Base-by-base conservation (phyloP, 768 basidiomycete species). In the Tulasnella sp. region DNA sequence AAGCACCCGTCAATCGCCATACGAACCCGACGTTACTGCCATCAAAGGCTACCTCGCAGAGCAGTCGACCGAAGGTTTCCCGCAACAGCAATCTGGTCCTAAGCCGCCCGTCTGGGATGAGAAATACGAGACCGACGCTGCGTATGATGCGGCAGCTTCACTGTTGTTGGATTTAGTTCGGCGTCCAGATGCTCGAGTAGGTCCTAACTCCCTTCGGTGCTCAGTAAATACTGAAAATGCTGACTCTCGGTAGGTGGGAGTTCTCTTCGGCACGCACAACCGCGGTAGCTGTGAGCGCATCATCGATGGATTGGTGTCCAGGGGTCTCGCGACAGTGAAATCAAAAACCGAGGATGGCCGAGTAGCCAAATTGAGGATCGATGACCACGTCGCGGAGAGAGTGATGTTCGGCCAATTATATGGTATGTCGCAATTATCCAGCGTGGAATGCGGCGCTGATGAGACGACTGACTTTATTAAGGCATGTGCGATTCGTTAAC, bases 201-300 rank as follows among this genome's bases (percentile, higher is more conserved):
- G 73, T 92, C 78, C 87, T 87, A 25, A 81, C 82, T 34, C 76
- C 88, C 19, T 84, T 95, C n/a, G 81, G 94, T 5, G 82, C 82
- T 14, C 95, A 42, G 84, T 85, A 3, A 84, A 85, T 42, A 67
- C 22, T 12, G 45, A 40, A 38, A 14, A 25, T 58, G 34, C 52
- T 74, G 36, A 25, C 38, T 36, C 25, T 58, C 54, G 8, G 9
- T 37, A 42, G 67, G 82, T 96, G 17, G 91, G 88, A 1, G 88
- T 93, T 17, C 83, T 96, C 1, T 95, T 97, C 79, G 95, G 91
- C 1, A 96, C 96, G 29, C 95, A 97, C 79, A 97, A 97, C 80
- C 88, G 89, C 86, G 84, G 84, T 36, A 93, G 91, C 76, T 89
- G 88, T 78, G 84, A 86, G 31, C 80, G 87, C 69, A 85, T 97